Evolutionary conservation across 2,329 filamentous ascomycete species (phyloP).

Genomic region (Aspergillus sp.): DNA sequence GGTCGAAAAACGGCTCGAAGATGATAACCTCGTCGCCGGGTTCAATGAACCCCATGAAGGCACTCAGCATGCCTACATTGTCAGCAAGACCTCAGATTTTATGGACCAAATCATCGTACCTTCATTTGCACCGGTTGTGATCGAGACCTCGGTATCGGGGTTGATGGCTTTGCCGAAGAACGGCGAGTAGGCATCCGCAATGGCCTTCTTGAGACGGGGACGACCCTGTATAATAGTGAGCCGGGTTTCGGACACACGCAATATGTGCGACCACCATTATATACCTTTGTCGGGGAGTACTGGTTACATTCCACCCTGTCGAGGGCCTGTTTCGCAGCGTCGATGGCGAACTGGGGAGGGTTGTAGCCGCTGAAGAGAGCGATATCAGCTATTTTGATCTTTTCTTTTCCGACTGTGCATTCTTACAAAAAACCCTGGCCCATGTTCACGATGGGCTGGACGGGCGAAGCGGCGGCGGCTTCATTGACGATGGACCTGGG

Average conservation of each 20-base stretch:
- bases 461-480: conserved; percentile 53
- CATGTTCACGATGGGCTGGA: conserved; percentile 61
- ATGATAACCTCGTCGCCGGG: conserved; percentile 92
- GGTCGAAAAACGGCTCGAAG: conserved; percentile 98
- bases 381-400: no score
- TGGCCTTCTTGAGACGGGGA: conserved; percentile 81
- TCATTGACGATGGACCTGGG: conserved; percentile 58
- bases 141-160: conserved; percentile 84
- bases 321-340: conserved; percentile 83
- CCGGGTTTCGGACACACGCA: background rate
- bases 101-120: conserved; percentile 17
- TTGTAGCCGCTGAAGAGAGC: conserved; percentile 61
- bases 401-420: no score
- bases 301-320: conserved; percentile 95
- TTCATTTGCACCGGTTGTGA: conserved; percentile 63
- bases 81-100: conserved; percentile 1
- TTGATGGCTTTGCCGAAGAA: conserved; percentile 74
- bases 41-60: conserved; percentile 97
- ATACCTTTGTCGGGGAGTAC: conserved; percentile 82
- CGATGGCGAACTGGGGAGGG: conserved; percentile 77
- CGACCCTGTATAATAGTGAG: conserved; percentile 49
- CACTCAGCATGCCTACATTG: conserved; percentile 69
- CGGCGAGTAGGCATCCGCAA: conserved; percentile 85
- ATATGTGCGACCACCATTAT: background rate
- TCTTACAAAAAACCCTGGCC: conserved; percentile 53